Conservation (phyloP, 2,329 filamentous ascomycete species). For the Pestalotiopsis sp. region DNA sequence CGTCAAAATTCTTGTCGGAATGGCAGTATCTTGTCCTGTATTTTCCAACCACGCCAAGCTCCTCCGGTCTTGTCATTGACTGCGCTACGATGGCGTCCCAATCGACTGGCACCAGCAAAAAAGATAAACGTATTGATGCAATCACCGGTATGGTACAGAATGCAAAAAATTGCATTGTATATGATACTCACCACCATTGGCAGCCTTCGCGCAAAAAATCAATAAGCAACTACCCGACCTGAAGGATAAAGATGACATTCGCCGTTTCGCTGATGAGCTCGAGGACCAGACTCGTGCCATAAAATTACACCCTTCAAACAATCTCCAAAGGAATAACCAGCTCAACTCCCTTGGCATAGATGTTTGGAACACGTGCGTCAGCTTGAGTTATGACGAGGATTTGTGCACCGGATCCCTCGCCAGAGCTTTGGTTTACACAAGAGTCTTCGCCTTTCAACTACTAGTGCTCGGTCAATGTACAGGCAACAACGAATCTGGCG, state of each 20-base stretch:
- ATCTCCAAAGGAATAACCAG: constrained; percentile 38
- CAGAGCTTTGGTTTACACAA: constrained; percentile 40
- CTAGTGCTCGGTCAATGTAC: constrained; percentile 58
- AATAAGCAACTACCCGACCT: constrained; percentile 29
- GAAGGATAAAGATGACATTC: constrained; percentile 26
- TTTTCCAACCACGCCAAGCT: not conserved
- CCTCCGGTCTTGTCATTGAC: not conserved
- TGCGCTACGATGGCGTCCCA: not conserved
- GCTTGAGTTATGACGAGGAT: constrained; percentile 42
- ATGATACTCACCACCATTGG: not conserved
- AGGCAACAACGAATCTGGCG: constrained; percentile 28
- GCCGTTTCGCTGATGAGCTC: constrained; percentile 42
- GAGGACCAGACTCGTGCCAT: constrained; percentile 39
- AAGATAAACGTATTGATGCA: constrained; percentile 9
- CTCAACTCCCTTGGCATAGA: constrained; percentile 59
- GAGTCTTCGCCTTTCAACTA: constrained; percentile 67
- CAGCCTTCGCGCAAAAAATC: constrained; percentile 30
- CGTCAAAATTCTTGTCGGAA: not conserved
- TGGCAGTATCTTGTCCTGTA: not conserved
- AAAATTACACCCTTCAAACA: constrained; percentile 33
- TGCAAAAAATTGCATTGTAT: not conserved
- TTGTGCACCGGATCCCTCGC: constrained; percentile 20
- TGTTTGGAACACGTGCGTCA: constrained; percentile 70
- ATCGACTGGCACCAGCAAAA: not conserved
- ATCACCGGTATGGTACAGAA: constrained; percentile 8